Conservation (phyloP, 495 filamentous ascomycete species). For the Podospora tetraspora region DNA sequence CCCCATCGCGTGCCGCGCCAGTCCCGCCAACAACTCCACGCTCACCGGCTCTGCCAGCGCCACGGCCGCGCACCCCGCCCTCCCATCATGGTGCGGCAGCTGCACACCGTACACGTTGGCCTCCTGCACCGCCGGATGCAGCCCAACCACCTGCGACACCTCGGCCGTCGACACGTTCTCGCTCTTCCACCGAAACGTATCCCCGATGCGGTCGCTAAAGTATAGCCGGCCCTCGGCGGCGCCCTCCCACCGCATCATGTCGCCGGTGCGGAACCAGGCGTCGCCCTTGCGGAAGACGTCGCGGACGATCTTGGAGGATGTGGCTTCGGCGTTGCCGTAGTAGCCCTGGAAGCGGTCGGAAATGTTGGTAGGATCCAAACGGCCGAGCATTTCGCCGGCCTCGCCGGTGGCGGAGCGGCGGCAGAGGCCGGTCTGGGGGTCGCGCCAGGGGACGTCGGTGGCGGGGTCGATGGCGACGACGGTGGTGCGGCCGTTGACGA, state of each 20-base stretch:
- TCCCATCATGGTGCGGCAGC: conserved; percentile 78
- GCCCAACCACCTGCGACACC: conserved; percentile 64
- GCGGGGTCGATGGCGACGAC: conserved; percentile 71
- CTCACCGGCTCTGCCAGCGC: conserved; percentile 38
- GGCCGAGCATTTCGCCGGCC: conserved; percentile 72
- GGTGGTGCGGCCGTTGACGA: conserved; percentile 44
- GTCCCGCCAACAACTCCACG: conserved; percentile 42
- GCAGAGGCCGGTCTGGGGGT: conserved; percentile 69
- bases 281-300: conserved; percentile 78
- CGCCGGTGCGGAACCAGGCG: conserved; percentile 79
- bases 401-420: conserved; percentile 54
- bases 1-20: conserved; percentile 53
- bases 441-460: conserved; percentile 63
- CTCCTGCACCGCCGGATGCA: conserved; percentile 62
- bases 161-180: conserved; percentile 89
- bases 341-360: conserved; percentile 74
- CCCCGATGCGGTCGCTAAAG: conserved; percentile 86
- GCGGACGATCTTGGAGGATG: conserved; percentile 69
- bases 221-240: conserved; percentile 69
- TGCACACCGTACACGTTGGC: conserved; percentile 86
- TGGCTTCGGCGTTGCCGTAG: conserved; percentile 67
- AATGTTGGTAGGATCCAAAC: conserved; percentile 61
- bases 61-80: conserved; percentile 76
- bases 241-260: conserved; percentile 65
- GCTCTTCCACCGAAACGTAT: conserved; percentile 94